phyloP scores from a whole-genome alignment of 331 rosid species.

The Stylosanthes scabra region DNA sequence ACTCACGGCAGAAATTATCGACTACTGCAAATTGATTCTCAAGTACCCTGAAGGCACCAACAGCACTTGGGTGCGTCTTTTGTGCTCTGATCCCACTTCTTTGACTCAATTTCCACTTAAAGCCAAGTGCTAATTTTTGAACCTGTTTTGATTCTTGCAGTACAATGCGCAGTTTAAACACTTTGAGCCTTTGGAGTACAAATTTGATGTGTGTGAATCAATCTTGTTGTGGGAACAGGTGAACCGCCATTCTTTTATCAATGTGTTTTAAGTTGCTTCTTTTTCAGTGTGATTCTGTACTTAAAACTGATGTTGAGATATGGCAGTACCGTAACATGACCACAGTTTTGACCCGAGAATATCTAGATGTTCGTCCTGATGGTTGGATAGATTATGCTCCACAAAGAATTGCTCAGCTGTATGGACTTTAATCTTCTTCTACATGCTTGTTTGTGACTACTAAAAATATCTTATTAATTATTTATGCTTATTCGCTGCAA shows the following conservation, averaged over 20 bases:
- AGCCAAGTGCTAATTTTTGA: constrained; percentile 31
- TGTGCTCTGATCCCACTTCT: background rate
- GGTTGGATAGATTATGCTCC: constrained; percentile 96
- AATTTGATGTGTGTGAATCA: constrained; percentile 81
- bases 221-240: constrained; percentile 97
- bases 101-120: constrained; percentile 10
- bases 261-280: constrained; percentile 13
- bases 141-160: constrained; percentile 54
- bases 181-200: constrained; percentile 87
- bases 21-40: constrained; percentile 82
- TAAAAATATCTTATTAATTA: background rate
- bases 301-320: constrained; percentile 48
- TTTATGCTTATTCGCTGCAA: background rate
- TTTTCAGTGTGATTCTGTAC: constrained; percentile 29
- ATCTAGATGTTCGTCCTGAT: constrained; percentile 83
- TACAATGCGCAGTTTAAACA: constrained; percentile 85
- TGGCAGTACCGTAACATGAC: constrained; percentile 98
- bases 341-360: constrained; percentile 92
- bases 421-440: constrained; percentile 41
- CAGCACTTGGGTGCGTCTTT: constrained; percentile 88
- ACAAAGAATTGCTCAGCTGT: constrained; percentile 91
- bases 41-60: constrained; percentile 90
- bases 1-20: constrained; percentile 80
- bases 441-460: constrained; percentile 19
- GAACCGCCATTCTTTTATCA: constrained; percentile 30